Evolutionary conservation across 768 basidiomycete species (phyloP), one percentile per base, ranked within the genome.

Genomic region (Russula sp.): DNA sequence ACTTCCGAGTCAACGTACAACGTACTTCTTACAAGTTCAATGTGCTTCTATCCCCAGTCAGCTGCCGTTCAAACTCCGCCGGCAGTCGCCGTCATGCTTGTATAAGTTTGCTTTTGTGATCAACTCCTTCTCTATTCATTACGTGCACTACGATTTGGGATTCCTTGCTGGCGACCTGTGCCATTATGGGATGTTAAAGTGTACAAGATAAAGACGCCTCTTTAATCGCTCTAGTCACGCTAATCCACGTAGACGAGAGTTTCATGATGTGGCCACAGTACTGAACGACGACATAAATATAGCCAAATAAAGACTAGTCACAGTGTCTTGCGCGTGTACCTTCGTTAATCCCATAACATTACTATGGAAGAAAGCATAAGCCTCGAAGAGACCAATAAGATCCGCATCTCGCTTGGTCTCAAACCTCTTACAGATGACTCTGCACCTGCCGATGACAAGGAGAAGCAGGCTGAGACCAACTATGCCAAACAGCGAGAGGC

Each of bases 361-460:
- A 11, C 26, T 20, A 86, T 90, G 88, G 89, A 92, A 79, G 85
- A 91, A 75, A 88, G 90, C 69, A 89, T 96, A 73, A 90, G 89
- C 72, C 83, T 96, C 72, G 93, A 94, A 72, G 93, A 95, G 80
- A 95, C 94, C 42, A 95, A 95, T 82, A 94, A 90, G 77, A 91
- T 97, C 75, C 92, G 97, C 78, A 85, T 96, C 63, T 89, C 88
- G 5, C 83, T 97, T 44, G 97, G 97, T 68, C 86, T 99, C 64
- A 92, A 94, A 73, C 95, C 97, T 48, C 83, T 98, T 62, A 89
- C 88, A 20, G 94, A 94, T 69, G 90, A 93, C 70, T 79, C 81
- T 48, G 83, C 79, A 18, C 83, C 89, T 9, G 82, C 80, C n/a
- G 80, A 86, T 72, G 84, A 86, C 72, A 86, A 83, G 68, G 94